A percentile compares a stretch with the other conserved stretches of the same genome.
Evolutionary conservation across 2,329 filamentous ascomycete species (phyloP).

Genomic region (Graphilbum sp.): DNA sequence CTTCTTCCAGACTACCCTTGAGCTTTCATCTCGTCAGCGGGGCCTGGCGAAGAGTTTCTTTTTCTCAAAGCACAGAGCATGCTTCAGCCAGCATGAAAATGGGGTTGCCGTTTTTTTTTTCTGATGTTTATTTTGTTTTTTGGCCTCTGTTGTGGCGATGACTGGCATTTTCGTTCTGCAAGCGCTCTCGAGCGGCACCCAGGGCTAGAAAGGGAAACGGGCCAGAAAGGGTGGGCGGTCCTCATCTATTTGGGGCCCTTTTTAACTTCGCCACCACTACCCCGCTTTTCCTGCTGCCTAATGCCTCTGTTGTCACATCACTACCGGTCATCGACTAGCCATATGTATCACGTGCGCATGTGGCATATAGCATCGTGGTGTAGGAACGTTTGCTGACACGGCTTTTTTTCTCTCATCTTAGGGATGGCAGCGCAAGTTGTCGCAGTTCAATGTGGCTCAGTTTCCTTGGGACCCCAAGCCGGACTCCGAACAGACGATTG

Average conservation of each 20-base stretch:
- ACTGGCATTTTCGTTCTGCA: too few relatives aligned
- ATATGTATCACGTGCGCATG: too few relatives aligned
- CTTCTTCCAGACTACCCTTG: neutral
- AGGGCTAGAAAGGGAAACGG: neutral
- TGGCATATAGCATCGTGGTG: neutral
- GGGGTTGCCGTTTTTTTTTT: too few relatives aligned
- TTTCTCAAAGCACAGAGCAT: too few relatives aligned
- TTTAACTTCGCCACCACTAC: slow-evolving; percentile 20
- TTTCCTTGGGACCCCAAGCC: slow-evolving; percentile 94
- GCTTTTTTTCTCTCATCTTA: slow-evolving; percentile 19
- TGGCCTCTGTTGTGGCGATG: slow-evolving; percentile 25
- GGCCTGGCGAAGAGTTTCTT: too few relatives aligned
- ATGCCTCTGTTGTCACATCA: slow-evolving; percentile 4
- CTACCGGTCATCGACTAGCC: too few relatives aligned
- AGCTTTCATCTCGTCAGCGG: slow-evolving; percentile 15
- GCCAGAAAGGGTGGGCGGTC: neutral
- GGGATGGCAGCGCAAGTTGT: slow-evolving; percentile 91
- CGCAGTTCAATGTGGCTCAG: slow-evolving; percentile 64
- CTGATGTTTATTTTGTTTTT: too few relatives aligned
- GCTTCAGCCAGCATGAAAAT: too few relatives aligned
- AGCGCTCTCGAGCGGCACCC: too few relatives aligned
- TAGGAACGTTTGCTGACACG: slow-evolving; percentile 1
- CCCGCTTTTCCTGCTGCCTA: slow-evolving; percentile 8
- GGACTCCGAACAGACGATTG: slow-evolving; percentile 27
- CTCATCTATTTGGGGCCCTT: slow-evolving; percentile 5